phyloP scores from a whole-genome alignment of 1,284 basidiomycete species.

The Schizophyllum amplum region DNA sequence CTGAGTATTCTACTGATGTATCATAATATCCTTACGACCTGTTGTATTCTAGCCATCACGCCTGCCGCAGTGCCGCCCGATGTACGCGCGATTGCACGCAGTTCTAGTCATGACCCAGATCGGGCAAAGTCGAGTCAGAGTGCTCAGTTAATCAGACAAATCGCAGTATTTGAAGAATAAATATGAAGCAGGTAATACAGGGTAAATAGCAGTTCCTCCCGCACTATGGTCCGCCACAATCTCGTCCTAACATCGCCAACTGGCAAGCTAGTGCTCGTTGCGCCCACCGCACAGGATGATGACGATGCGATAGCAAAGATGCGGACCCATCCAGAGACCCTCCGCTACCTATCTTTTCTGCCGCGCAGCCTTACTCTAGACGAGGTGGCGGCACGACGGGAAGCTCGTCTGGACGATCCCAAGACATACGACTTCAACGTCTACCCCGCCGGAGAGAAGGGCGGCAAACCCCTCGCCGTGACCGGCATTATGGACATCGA shows the following conservation, averaged over 20 bases:
- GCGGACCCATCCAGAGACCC: constrained; percentile 29
- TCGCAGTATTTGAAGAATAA: not conserved
- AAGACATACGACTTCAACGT: constrained; percentile 29
- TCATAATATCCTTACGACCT: not conserved
- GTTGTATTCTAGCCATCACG: not conserved
- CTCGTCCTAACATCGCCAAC: constrained; percentile 23
- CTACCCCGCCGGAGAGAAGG: constrained; percentile 20
- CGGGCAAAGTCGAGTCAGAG: not conserved
- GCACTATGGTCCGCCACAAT: constrained; percentile 9
- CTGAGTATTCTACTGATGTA: not conserved
- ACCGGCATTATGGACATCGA: constrained; percentile 33
- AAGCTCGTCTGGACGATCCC: constrained; percentile 22
- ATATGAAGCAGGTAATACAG: too few species aligned
- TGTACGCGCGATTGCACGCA: not conserved
- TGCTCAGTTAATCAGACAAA: not conserved
- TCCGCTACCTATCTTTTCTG: constrained; percentile 30
- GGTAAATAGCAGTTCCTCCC: too few species aligned
- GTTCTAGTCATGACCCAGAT: not conserved
- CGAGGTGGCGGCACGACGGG: constrained; percentile 21
- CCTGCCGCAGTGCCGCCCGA: too few species aligned
- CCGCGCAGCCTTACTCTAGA: constrained; percentile 26
- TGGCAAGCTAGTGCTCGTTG: constrained; percentile 27
- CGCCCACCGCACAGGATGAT: constrained; percentile 23
- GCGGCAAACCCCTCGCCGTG: constrained; percentile 24
- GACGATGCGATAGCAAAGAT: constrained; percentile 27